Percentiles rank a stretch among this genome's conserved stretches.
These are phyloP conservation scores for Maudiozyma saulgeensis DNA, from an alignment of 805 yeast species.

Conservation along the genomic window DNA sequence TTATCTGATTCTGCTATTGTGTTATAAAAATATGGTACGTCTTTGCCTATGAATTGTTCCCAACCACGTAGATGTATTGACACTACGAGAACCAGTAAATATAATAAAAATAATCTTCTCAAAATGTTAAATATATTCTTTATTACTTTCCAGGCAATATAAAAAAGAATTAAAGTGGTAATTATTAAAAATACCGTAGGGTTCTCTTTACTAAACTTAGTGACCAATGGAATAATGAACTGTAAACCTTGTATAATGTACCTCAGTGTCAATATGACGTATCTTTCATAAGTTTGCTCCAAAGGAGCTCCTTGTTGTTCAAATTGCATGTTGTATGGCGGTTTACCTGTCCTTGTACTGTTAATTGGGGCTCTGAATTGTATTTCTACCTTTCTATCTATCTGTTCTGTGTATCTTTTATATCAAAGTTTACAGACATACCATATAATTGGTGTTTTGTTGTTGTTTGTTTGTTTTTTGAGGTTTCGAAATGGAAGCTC, in stretches of 20 bases:
- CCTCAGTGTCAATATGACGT: slow-evolving; percentile 3
- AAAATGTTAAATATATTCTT: slow-evolving; percentile 24
- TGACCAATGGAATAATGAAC: slow-evolving; percentile 10
- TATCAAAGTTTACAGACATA: too few relatives aligned
- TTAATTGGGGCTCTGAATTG: too few relatives aligned
- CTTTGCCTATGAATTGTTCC: slow-evolving; percentile 13
- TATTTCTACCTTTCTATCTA: too few relatives aligned
- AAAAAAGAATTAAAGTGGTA: slow-evolving; percentile 12
- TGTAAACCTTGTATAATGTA: slow-evolving; percentile 11
- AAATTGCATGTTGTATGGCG: slow-evolving; percentile 1
- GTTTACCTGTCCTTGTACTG: too few relatives aligned
- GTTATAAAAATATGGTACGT: slow-evolving; percentile 17
- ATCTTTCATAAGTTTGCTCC: slow-evolving; percentile 4
- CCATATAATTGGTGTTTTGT: too few relatives aligned
- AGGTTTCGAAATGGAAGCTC: too few relatives aligned
- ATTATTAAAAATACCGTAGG: slow-evolving; percentile 25
- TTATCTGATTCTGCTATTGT: neutral
- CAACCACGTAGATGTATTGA: slow-evolving; percentile 31
- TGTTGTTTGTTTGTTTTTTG: too few relatives aligned
- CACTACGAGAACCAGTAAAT: slow-evolving; percentile 10
- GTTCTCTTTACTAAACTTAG: slow-evolving; percentile 21
- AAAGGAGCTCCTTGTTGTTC: slow-evolving; percentile 1
- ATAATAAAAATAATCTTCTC: slow-evolving; percentile 16
- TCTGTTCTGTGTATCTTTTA: too few relatives aligned
- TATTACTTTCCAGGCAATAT: slow-evolving; percentile 22